phyloP scores from a whole-genome alignment of 148 eudicot genomes.

The Heliamphora exappendiculata region DNA sequence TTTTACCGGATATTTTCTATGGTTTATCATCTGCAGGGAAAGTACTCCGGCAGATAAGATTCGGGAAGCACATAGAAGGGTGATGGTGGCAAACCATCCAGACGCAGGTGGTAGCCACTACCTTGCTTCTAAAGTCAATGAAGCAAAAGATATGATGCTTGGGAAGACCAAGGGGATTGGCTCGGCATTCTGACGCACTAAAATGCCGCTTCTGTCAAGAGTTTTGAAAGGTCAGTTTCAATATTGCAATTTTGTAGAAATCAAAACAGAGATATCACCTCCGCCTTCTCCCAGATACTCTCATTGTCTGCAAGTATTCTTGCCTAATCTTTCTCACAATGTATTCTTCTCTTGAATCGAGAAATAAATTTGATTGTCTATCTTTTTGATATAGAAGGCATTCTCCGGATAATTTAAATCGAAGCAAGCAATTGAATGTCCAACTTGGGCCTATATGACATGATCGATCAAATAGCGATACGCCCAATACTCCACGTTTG shows the following conservation, averaged over 20 bases:
- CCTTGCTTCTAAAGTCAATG: conserved; percentile 46
- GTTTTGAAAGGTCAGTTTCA: neutral
- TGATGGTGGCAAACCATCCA: conserved; percentile 48
- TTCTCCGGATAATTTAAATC: no score
- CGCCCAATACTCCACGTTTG: no score
- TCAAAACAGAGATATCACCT: neutral
- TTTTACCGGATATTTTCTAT: neutral
- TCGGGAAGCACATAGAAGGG: conserved; percentile 42
- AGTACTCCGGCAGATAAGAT: conserved; percentile 30
- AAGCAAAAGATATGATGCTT: conserved; percentile 41
- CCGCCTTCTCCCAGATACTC: neutral
- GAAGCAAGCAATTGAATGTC: no score
- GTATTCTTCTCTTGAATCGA: no score
- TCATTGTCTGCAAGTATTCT: neutral
- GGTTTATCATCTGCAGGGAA: conserved; percentile 25
- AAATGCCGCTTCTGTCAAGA: neutral
- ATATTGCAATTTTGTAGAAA: neutral
- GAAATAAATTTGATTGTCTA: no score
- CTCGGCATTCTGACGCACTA: conserved; percentile 20
- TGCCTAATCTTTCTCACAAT: neutral
- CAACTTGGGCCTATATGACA: no score
- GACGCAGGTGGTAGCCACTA: conserved; percentile 54
- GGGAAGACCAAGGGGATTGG: conserved; percentile 31
- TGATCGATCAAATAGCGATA: no score
- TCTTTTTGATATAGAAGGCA: no score